Evolutionary conservation across 306 rosid genomes (phyloP), one percentile per base, ranked within the genome.

Genomic region (Trifolium subterraneum): DNA sequence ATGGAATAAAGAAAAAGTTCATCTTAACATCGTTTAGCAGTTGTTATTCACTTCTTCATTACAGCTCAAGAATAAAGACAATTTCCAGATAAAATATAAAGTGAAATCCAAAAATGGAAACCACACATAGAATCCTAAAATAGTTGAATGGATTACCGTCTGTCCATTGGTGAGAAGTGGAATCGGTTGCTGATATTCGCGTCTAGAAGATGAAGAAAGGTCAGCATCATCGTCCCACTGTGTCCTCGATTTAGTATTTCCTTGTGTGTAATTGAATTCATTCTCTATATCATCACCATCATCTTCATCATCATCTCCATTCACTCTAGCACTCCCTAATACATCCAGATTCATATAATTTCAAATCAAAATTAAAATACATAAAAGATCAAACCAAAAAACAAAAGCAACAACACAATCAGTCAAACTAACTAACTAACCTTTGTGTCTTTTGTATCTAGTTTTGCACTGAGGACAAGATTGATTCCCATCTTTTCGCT

Each of bases 401-500:
- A 29, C 9, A 7, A 55, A 15, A 12, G 14, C 41, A 66, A 62
- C 5, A 59, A 52, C 13, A 58, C 69, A 61, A 12, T 2, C 1
- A 8, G 3, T 15, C 31, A 68, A 70, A 85, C 10, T 4, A 10
- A 20, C 36, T 60, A 75, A 50, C 96, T 7, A 68, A 94, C 99
- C 99, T 85, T 83, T 87, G 73, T 83, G 98, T 90, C 99, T 92
- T 42, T 86, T 90, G 79, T 95, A 95, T 74, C 98, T 88, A 55
- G 98, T 95, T 86, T 95, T 95, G 96, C 99, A 95, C 82, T 90
- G 96, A 14, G 99, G 99, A 55, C 99, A 95, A 76, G 93, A 79
- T 77, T 90, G 90, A 69, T 90, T 92, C 76, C 99, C 99, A 68
- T 95, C 98, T 83, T 88, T 92, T 19, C 98, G 84, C 79, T 92